phyloP scores from a whole-genome alignment of 2,329 filamentous ascomycete genomes.

The Trichocomaceae sp. region DNA sequence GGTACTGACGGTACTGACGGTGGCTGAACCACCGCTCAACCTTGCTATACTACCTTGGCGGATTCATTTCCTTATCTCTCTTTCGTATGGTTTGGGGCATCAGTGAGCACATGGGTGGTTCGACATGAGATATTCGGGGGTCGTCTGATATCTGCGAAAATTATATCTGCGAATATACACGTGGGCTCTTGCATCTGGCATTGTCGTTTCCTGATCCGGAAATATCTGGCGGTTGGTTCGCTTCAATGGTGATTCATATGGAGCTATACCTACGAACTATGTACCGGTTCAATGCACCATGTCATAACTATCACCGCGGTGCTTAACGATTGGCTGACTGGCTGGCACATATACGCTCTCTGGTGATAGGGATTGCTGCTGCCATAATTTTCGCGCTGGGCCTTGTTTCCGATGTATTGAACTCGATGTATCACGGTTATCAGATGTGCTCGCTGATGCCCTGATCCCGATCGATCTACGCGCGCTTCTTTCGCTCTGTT shows the following conservation, averaged over 20 bases:
- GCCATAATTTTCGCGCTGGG: too few species aligned
- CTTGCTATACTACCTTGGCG: constrained; percentile 24
- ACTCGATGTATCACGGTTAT: constrained; percentile 25
- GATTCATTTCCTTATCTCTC: constrained; percentile 19
- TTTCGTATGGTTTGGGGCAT: constrained; percentile 28
- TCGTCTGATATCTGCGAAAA: background rate
- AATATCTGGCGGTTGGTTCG: background rate
- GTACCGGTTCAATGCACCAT: background rate
- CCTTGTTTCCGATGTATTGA: too few species aligned
- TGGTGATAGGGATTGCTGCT: too few species aligned
- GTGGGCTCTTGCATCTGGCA: background rate
- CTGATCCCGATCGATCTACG: constrained; percentile 22
- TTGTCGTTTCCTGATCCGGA: background rate
- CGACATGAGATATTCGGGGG: background rate
- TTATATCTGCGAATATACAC: background rate
- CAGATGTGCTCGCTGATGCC: constrained; percentile 57
- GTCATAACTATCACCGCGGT: background rate
- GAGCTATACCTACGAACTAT: background rate
- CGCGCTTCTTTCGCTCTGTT: constrained; percentile 22
- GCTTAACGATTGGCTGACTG: background rate
- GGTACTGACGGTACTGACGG: constrained; percentile 26
- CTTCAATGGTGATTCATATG: constrained; percentile 11
- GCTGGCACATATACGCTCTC: background rate
- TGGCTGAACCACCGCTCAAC: constrained; percentile 21
- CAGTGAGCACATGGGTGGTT: constrained; percentile 51